Base-by-base conservation (phyloP, 139 green algal genomes). In the Volvox africanus region DNA sequence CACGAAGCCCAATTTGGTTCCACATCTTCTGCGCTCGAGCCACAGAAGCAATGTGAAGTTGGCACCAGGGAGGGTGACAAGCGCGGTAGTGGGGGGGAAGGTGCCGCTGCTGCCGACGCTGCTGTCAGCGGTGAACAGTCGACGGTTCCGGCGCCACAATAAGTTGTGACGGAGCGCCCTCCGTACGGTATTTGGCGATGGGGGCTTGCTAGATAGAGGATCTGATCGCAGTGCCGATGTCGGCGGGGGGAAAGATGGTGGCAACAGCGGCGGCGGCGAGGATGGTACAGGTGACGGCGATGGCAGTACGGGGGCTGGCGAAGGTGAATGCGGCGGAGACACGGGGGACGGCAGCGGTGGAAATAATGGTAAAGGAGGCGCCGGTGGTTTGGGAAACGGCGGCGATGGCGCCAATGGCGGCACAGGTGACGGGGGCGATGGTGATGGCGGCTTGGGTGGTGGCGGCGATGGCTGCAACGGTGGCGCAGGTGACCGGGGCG, bases 21-120 rank as follows among this genome's bases (percentile, higher is more conserved):
- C 35, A 36, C 82, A 88, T 35, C 36, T 65, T 36, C 82, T 32
- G 33, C 82, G 62, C 82, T 65, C 32, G 62, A 88, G 26, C 82
- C 82, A 71, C 14, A 88, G 12, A 16, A n/a, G 9, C 65, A 88
- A 26, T 19, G 62, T 62, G 62, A 67, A 88, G 82, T 79, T 79
- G 33, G 62, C 82, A 18, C 33, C 62, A 12, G 65, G 61, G 6
- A 69, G 33, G 76, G 71, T 79, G 2, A 79, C 71, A 18, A 16
- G 71, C 26, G 71, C 14, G 22, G 71, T 30, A 30, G 26, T 11
- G 71, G 71, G 18, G 71, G 71, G 71, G 1, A 3, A 11, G 71
- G 26, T 32, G 20, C 1, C 28, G 71, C 71, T 21, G 71, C 71
- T 79, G 71, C 71, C 35, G 71, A 1, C 21, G 68, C 68, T 55